phyloP scores from a whole-genome alignment of 495 filamentous ascomycete species.

The Parathielavia hyrcaniae region DNA sequence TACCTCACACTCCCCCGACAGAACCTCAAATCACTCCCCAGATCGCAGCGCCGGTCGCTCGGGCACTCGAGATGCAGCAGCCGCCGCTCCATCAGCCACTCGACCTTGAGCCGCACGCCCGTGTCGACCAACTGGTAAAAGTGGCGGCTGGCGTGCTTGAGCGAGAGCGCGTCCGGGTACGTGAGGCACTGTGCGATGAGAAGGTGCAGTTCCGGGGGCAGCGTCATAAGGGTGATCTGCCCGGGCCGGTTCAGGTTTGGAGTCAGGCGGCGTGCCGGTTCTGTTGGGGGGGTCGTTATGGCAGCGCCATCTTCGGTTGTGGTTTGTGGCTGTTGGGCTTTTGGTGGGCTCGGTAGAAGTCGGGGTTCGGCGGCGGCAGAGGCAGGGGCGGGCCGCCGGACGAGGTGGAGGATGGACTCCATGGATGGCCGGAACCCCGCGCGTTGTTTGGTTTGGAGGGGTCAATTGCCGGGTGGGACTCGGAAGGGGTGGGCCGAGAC shows the following conservation, averaged over 20 bases:
- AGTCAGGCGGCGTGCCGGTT: background rate
- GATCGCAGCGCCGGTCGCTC: slow-evolving; percentile 42
- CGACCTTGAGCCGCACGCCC: slow-evolving; percentile 57
- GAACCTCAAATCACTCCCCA: slow-evolving; percentile 48
- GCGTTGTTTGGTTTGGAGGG: background rate
- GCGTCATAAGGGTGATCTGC: slow-evolving; percentile 15
- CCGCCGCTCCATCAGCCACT: slow-evolving; percentile 59
- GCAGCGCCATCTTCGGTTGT: background rate
- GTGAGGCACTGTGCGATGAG: slow-evolving; percentile 47
- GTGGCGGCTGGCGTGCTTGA: slow-evolving; percentile 58
- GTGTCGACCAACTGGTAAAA: slow-evolving; percentile 61
- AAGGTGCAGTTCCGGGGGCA: slow-evolving; percentile 60
- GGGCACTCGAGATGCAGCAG: slow-evolving; percentile 48
- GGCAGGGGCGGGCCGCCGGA: slow-evolving; percentile 1
- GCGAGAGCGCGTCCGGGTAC: slow-evolving; percentile 53
- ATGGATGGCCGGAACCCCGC: background rate
- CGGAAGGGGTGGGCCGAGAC: background rate
- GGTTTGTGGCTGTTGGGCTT: background rate
- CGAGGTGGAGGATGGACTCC: slow-evolving; percentile 1
- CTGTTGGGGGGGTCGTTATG: too few species aligned
- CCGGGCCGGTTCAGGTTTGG: background rate
- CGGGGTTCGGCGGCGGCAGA: background rate
- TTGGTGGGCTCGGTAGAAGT: background rate
- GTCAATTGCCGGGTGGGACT: slow-evolving; percentile 1
- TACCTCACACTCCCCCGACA: slow-evolving; percentile 49